phyloP scores from a whole-genome alignment of 2,329 filamentous ascomycete genomes.

The Aspergillus vadensis region DNA sequence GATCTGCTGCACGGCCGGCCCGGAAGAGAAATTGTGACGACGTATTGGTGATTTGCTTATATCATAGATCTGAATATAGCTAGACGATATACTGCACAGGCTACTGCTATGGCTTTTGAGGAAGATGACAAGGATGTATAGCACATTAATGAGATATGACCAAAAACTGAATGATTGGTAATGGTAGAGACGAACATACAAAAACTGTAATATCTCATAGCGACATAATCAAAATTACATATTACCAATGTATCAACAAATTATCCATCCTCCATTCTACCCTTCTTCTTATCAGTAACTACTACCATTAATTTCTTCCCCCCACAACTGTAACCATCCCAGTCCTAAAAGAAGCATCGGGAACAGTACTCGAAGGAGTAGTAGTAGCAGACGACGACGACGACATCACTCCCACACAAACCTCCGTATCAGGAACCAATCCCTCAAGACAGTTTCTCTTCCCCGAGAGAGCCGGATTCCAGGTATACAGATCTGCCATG shows the following conservation, averaged over 20 bases:
- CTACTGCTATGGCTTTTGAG: not conserved
- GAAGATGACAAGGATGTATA: not conserved
- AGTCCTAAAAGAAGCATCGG: no score
- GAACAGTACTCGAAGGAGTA: not conserved
- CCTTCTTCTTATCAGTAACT: no score
- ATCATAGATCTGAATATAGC: not conserved
- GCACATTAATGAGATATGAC: no score
- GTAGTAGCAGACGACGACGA: not conserved
- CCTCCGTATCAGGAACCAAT: not conserved
- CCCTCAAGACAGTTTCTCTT: not conserved
- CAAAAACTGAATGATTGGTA: no score
- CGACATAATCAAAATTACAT: no score
- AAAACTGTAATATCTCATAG: no score
- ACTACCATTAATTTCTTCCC: no score
- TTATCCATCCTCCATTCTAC: no score
- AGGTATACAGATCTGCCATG: constrained; percentile 26
- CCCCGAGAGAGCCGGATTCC: constrained; percentile 29
- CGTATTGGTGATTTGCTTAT: not conserved
- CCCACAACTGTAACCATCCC: no score
- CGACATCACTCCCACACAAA: not conserved
- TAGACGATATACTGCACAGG: not conserved
- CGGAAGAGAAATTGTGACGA: not conserved
- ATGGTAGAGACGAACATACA: no score
- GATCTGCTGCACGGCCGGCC: constrained; percentile 15
- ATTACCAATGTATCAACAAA: no score